Conservation (phyloP, 2,329 filamentous ascomycete species). For the Ceratocystis ficicola region DNA sequence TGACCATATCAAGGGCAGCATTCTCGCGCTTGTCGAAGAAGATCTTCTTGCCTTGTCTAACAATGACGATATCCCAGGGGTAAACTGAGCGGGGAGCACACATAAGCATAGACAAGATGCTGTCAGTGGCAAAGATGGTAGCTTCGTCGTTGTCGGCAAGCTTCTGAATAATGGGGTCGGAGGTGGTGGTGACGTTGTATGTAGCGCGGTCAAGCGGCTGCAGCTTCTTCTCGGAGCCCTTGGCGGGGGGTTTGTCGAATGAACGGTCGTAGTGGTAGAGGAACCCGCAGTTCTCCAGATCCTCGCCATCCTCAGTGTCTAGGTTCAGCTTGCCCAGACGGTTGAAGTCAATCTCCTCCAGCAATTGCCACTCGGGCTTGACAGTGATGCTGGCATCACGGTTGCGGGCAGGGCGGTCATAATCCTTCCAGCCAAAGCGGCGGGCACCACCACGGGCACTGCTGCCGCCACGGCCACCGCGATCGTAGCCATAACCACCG, state of each 20-base stretch:
- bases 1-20: slow-evolving; percentile 89
- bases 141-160: slow-evolving; percentile 91
- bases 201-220: slow-evolving; percentile 83
- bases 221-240: slow-evolving; percentile 76
- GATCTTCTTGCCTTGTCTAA: slow-evolving; percentile 87
- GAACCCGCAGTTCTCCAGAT: slow-evolving; percentile 91
- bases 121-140: slow-evolving; percentile 93
- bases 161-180: slow-evolving; percentile 93
- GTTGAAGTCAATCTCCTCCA: slow-evolving; percentile 98
- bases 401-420: slow-evolving; percentile 93
- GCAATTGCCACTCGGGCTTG: slow-evolving; percentile 85
- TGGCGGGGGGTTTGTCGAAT: slow-evolving; percentile 87
- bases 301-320: slow-evolving; percentile 87
- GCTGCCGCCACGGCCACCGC: slow-evolving; percentile 50
- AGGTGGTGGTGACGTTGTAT: slow-evolving; percentile 96
- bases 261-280: slow-evolving; percentile 95
- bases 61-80: slow-evolving; percentile 94
- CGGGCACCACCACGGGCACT: slow-evolving; percentile 59
- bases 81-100: slow-evolving; percentile 93
- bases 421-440: slow-evolving; percentile 96
- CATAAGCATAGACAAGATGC: slow-evolving; percentile 98
- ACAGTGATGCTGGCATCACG: slow-evolving; percentile 93
- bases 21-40: slow-evolving; percentile 98
- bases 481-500: slow-evolving; percentile 47
- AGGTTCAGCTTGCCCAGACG: slow-evolving; percentile 90